Evolutionary conservation across 108 stramenopile genomes (phyloP), one percentile per base, ranked within the genome.

Genomic region (Skeletonema tropicum): DNA sequence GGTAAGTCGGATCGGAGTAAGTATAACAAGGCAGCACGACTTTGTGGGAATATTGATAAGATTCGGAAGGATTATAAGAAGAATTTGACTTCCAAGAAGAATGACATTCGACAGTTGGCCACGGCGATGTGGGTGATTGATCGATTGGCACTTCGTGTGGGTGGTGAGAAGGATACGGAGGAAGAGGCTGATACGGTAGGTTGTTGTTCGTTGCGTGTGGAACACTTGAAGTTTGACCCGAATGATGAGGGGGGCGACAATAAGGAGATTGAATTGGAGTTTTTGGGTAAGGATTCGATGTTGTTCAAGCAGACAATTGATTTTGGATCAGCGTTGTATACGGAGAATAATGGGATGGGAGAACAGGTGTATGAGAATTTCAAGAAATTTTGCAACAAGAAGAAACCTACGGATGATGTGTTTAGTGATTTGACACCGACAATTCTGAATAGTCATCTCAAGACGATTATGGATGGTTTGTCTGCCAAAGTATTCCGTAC

Each of bases 401-500:
- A 99, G 92, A 92, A 93, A 60, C 57, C 67, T 39, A 75, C 83
- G 15, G 95, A 97, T 55, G 96, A 99, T 70, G 95, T 99, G 2
- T 99, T 99, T 82, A 97, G 98, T 68, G 73, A 83, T 60, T 93
- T 99, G 71, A 96, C 92, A 48, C 98, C 98, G 2, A 86, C 91
- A 14, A 75, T 89, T 68, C 85, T 99, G 64, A 99, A 99, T 87
- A 80, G 82, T 25, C 97, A 99, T 70, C 86, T 99, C 66, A 96
- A 97, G 70, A 80, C 83, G 9, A 92, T 98, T 65, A 99, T 99
- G 99, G 96, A 97, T 15, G 99, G 99, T 2, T 86, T 99, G 9
- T 90, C 97, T n/a, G 99, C 99, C 65, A 99, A 99, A 75, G 99
- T 99, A 0, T 99, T 99, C 82, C 97, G 99, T 96, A 99, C 99